Evolutionary conservation across 768 basidiomycete species (phyloP), one percentile per base, ranked within the genome.

Genomic region (Trametes sanguinea): DNA sequence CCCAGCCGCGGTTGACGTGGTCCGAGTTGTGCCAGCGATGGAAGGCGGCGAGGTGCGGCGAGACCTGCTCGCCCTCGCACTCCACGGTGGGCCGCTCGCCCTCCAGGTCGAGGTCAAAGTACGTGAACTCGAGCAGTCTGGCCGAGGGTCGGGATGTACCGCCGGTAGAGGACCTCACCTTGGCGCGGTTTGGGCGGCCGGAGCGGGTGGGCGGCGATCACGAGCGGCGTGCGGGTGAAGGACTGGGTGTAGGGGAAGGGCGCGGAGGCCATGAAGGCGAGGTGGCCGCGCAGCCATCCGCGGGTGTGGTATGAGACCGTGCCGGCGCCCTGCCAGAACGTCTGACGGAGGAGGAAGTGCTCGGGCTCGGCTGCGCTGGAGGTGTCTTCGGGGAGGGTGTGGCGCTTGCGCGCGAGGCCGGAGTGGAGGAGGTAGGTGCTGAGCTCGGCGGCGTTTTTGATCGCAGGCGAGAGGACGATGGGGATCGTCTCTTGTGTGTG

Each of bases 301-400:
- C 66, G 65, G 1, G 59, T 9, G 54, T 78, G 76, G 44, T 50
- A 61, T 13, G 46, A 48, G 13, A 66, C 70, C 5, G 76, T 77
- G 11, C 81, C 82, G 1, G 80, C 81, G 4, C 77, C 81, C 61
- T 82, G 81, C 82, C 82, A 83, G 68, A 83, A 83, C 0, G 78
- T 68, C 0, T 76, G 70, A 30, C 80, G 73, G 9, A 73, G 73
- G 54, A 83, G 73, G 68, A 79, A 79, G 47, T 79, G 60, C 14
- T 74, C 69, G 10, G 67, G 59, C 50, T 66, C 65, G 43, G 43
- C n/a, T 4, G 57, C 47, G 54, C 51, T 53, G 4, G 66, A 51
- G 13, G 58, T 50, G 55, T 62, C 62, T 13, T 40, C 54, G 6
- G 60, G 54, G 6, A 63, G 50, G 17, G 52, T 57, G 51, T 68